A percentile compares a stretch with the other conserved stretches of the same genome.
Conservation (phyloP, 2,329 filamentous ascomycete genomes). For the Trichophyton schoenleinii region DNA sequence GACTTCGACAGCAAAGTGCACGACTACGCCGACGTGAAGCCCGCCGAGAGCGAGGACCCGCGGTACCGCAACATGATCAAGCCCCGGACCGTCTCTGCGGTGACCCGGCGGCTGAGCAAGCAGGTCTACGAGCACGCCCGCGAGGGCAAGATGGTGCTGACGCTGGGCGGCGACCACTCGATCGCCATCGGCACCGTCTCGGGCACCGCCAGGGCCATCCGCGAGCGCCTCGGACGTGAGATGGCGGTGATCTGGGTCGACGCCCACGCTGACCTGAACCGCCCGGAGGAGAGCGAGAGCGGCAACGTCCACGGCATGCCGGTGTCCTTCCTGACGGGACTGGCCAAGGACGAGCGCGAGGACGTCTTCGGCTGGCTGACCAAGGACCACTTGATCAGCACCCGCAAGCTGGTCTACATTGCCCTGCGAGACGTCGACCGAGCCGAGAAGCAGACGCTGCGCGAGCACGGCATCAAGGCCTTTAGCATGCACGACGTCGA, state of each 20-base stretch:
- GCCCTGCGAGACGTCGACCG: slow-evolving; percentile 82
- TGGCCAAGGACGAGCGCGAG: slow-evolving; percentile 61
- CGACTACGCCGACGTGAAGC: slow-evolving; percentile 64
- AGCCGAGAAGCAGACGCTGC: slow-evolving; percentile 85
- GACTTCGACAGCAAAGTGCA: slow-evolving; percentile 74
- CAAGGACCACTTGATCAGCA: slow-evolving; percentile 46
- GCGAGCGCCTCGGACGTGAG: slow-evolving; percentile 66
- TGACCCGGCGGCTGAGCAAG: slow-evolving; percentile 63
- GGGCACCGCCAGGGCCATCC: slow-evolving; percentile 72
- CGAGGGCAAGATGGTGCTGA: slow-evolving; percentile 76
- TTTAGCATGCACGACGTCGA: slow-evolving; percentile 99
- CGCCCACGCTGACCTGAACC: slow-evolving; percentile 96
- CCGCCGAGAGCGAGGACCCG: slow-evolving; percentile 44
- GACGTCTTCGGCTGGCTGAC: slow-evolving; percentile 85
- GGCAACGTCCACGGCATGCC: slow-evolving; percentile 99
- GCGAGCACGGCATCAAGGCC: slow-evolving; percentile 81
- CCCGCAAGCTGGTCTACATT: slow-evolving; percentile 91
- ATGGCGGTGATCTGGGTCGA: slow-evolving; percentile 98
- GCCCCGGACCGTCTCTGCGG: slow-evolving; percentile 70
- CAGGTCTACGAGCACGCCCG: slow-evolving; percentile 82
- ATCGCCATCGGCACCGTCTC: slow-evolving; percentile 91
- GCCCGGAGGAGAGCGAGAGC: slow-evolving; percentile 74
- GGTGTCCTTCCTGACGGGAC: slow-evolving; percentile 75
- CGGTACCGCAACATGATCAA: slow-evolving; percentile 90
- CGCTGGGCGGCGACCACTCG: slow-evolving; percentile 88